phyloP scores from a whole-genome alignment of 2,329 filamentous ascomycete genomes.

The Grosmannia huntii region DNA sequence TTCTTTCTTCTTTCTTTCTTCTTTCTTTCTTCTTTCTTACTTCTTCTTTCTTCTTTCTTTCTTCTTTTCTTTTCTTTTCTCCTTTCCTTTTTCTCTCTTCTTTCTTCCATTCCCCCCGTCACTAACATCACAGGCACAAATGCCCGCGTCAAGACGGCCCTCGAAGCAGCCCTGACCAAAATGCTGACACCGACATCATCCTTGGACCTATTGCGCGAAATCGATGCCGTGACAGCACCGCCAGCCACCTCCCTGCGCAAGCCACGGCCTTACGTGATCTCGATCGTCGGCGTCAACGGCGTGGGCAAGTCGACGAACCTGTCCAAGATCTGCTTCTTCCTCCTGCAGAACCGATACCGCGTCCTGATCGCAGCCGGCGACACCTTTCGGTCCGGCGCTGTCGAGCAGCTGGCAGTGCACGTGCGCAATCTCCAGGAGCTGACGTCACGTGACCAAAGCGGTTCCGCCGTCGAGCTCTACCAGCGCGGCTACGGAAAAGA shows the following conservation, averaged over 20 bases:
- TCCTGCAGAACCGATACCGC: conserved; percentile 92
- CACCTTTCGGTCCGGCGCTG: conserved; percentile 92
- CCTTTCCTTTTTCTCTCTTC: too few relatives aligned
- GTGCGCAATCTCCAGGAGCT: conserved; percentile 89
- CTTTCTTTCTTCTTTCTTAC: conserved; percentile 10
- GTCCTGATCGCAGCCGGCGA: conserved; percentile 91
- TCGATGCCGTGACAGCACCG: conserved; percentile 63
- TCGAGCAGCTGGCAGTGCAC: conserved; percentile 92
- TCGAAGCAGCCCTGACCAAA: conserved; percentile 85
- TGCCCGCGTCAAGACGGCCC: conserved; percentile 68
- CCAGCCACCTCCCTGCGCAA: conserved; percentile 48
- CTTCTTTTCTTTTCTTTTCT: too few relatives aligned
- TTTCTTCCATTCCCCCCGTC: too few relatives aligned
- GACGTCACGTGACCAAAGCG: conserved; percentile 61
- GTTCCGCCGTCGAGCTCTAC: conserved; percentile 73
- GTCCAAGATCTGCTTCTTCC: conserved; percentile 95
- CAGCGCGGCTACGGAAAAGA: conserved; percentile 98
- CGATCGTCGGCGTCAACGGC: conserved; percentile 95
- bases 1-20: too few relatives aligned
- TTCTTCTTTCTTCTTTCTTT: neutral
- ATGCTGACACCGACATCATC: conserved; percentile 94
- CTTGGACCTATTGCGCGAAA: conserved; percentile 86
- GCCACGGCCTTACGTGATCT: conserved; percentile 85
- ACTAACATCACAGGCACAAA: conserved; percentile 45
- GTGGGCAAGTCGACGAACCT: conserved; percentile 97